Evolutionary conservation across 495 filamentous ascomycete genomes (phyloP).

Genomic region (Choiromyces venosus): DNA sequence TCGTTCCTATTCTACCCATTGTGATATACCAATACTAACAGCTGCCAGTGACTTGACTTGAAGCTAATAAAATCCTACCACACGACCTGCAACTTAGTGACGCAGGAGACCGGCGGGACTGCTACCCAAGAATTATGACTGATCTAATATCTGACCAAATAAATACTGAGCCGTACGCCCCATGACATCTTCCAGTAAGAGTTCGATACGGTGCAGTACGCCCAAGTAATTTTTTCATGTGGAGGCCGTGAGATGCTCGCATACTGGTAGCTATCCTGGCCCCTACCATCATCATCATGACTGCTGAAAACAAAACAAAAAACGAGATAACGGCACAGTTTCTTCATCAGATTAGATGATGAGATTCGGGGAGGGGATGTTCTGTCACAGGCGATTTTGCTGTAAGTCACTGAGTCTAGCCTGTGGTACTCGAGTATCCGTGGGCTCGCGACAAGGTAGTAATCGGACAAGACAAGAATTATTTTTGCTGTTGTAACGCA

Average conservation of each 20-base stretch:
- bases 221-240: not conserved
- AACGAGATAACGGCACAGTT: slow-evolving; percentile 26
- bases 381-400: not conserved
- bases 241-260: not conserved
- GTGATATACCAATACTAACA: not conserved
- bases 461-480: no score
- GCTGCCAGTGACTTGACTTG: not conserved
- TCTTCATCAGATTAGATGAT: not conserved
- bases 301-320: slow-evolving; percentile 36
- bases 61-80: not conserved
- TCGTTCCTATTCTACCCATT: not conserved
- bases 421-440: no score
- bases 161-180: not conserved
- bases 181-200: no score
- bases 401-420: not conserved
- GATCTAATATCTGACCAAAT: not conserved
- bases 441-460: no score
- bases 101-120: not conserved
- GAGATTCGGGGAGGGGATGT: not conserved
- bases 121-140: not conserved
- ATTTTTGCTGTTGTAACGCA: no score
- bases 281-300: not conserved
- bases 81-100: not conserved
- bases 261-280: not conserved
- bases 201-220: no score